Evolutionary conservation across 2,329 filamentous ascomycete genomes (phyloP).

Genomic region (Pseudogymnoascus verrucosus): DNA sequence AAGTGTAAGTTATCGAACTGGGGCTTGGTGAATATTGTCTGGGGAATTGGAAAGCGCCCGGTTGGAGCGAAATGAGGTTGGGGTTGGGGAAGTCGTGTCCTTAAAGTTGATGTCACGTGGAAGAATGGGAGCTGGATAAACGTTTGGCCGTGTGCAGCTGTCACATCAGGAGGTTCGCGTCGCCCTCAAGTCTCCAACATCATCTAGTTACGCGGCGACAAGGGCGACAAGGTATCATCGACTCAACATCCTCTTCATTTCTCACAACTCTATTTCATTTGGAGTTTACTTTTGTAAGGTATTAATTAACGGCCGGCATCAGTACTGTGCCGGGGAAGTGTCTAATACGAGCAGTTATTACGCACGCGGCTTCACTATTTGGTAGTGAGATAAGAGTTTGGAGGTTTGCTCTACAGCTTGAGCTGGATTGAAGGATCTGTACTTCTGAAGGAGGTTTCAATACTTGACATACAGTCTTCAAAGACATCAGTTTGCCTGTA

Average conservation of each 20-base stretch:
- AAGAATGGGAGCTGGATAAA: background rate
- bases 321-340: background rate
- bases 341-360: background rate
- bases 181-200: background rate
- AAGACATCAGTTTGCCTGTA: constrained; percentile 8
- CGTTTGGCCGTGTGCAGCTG: background rate
- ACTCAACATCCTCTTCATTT: background rate
- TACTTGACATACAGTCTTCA: constrained; percentile 7
- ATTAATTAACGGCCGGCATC: background rate
- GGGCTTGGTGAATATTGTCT: background rate
- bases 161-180: constrained; percentile 8
- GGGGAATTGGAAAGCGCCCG: constrained; percentile 5
- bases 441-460: constrained; percentile 3
- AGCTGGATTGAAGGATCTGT: constrained; percentile 9
- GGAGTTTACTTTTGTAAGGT: background rate
- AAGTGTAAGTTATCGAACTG: constrained; percentile 5
- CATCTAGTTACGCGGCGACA: background rate
- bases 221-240: constrained; percentile 6
- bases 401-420: constrained; percentile 3
- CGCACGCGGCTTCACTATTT: background rate
- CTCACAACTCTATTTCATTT: background rate
- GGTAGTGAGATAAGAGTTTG: background rate
- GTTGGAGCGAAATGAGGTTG: constrained; percentile 7
- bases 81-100: constrained; percentile 1
- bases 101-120: constrained; percentile 1